These are phyloP conservation scores for Jatropha multifida DNA, from an alignment of 441 rosid genomes.

Conservation along the genomic window DNA sequence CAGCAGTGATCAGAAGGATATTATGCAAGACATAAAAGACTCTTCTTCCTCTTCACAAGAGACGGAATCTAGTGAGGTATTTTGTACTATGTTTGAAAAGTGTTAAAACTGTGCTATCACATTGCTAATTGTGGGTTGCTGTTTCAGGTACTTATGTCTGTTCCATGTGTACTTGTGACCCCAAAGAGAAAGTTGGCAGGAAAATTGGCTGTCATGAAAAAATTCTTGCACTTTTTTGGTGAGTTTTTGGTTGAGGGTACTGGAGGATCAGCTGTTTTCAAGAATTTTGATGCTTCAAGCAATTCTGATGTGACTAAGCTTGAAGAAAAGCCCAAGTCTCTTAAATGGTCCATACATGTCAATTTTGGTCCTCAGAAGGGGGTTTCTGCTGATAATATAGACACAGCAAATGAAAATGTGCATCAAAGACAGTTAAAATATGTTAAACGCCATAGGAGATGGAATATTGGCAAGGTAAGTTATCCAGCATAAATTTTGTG, in stretches of 20 bases:
- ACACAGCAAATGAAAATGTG: conserved; percentile 40
- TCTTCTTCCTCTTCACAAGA: conserved; percentile 60
- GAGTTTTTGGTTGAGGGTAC: conserved; percentile 95
- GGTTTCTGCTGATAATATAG: conserved; percentile 41
- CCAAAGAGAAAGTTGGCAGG: conserved; percentile 98
- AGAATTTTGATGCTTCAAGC: conserved; percentile 53
- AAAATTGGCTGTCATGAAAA: conserved; percentile 80
- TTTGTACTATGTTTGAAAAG: conserved; percentile 18
- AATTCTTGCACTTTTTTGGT: conserved; percentile 88
- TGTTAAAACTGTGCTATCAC: conserved; percentile 20
- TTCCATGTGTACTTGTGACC: conserved; percentile 89
- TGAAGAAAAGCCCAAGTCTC: conserved; percentile 60
- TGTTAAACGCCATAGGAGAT: conserved; percentile 91
- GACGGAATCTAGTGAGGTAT: conserved; percentile 81
- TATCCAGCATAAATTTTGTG: conserved; percentile 13
- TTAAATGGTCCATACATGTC: conserved; percentile 53
- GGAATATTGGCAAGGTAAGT: conserved; percentile 85
- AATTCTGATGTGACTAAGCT: conserved; percentile 54
- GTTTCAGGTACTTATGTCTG: conserved; percentile 75
- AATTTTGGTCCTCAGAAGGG: conserved; percentile 50
- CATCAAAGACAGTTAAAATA: conserved; percentile 55
- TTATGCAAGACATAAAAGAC: conserved; percentile 57
- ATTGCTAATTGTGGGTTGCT: conserved; percentile 32
- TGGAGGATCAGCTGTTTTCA: conserved; percentile 89
- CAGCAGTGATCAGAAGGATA: conserved; percentile 64